These are phyloP conservation scores for Retiboletus fuscus DNA, from an alignment of 1,284 basidiomycete species.

Conservation along the genomic window DNA sequence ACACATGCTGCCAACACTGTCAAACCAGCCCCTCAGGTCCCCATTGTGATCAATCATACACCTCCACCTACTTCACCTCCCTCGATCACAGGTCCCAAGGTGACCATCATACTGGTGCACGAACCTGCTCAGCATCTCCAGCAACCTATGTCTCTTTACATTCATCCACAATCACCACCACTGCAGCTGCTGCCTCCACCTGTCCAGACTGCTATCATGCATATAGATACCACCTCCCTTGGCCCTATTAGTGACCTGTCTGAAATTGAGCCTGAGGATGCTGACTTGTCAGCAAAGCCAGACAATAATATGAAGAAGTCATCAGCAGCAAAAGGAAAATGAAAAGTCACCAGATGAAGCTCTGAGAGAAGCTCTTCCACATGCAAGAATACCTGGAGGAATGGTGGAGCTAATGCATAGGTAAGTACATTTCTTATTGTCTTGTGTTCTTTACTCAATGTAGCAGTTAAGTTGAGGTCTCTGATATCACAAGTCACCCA, in stretches of 20 bases:
- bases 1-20: background rate
- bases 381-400: too few species aligned
- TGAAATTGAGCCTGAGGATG: background rate
- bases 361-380: background rate
- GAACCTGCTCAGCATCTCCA: too few species aligned
- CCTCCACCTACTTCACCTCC: background rate
- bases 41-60: background rate
- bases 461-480: too few species aligned
- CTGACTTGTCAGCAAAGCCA: background rate
- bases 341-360: background rate
- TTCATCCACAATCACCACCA: too few species aligned
- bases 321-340: background rate
- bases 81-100: background rate
- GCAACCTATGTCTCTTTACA: too few species aligned
- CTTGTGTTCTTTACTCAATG: too few species aligned
- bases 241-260: background rate
- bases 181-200: too few species aligned
- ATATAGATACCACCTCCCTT: background rate
- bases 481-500: too few species aligned
- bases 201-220: too few species aligned
- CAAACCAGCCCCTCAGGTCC: background rate
- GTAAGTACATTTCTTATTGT: too few species aligned
- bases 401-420: too few species aligned
- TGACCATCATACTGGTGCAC: too few species aligned
- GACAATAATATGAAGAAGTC: background rate